Conservation (phyloP, 164 flowering plant species). For the Paratinospora sagittata region DNA sequence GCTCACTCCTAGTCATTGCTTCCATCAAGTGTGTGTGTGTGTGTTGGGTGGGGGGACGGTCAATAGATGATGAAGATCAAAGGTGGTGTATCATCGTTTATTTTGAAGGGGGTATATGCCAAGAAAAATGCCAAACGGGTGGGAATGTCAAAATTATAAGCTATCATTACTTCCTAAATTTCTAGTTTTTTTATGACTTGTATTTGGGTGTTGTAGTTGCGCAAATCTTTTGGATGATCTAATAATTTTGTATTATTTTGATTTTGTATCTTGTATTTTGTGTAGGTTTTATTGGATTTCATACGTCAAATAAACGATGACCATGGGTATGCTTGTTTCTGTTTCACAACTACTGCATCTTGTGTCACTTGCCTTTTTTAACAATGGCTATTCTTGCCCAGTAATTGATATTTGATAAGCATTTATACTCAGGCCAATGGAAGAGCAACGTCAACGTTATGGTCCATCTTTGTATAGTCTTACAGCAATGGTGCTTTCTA, state of each 20-base stretch:
- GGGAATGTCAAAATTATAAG: no score
- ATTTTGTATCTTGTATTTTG: slow-evolving; percentile 2
- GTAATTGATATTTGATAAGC: slow-evolving; percentile 3
- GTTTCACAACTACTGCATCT: not conserved
- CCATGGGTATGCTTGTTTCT: slow-evolving; percentile 53
- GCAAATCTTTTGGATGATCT: not conserved
- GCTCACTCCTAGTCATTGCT: no score
- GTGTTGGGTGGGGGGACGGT: not conserved
- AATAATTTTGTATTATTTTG: not conserved
- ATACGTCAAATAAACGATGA: slow-evolving; percentile 87
- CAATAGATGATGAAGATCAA: not conserved
- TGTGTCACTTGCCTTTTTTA: not conserved
- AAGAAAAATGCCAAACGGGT: no score
- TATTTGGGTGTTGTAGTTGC: not conserved
- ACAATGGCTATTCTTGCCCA: not conserved
- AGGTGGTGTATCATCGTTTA: not conserved
- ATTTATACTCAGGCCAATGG: slow-evolving; percentile 75
- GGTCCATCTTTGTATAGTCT: slow-evolving; percentile 90
- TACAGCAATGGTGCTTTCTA: slow-evolving; percentile 60
- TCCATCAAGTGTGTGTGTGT: not conserved
- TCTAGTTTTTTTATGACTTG: no score
- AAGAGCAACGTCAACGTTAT: slow-evolving; percentile 91
- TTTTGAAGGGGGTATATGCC: not conserved
- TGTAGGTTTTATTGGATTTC: slow-evolving; percentile 93
- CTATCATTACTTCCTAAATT: no score